phyloP scores from a whole-genome alignment of 1,284 basidiomycete species.

The Mycosarcoma mackinlayi region DNA sequence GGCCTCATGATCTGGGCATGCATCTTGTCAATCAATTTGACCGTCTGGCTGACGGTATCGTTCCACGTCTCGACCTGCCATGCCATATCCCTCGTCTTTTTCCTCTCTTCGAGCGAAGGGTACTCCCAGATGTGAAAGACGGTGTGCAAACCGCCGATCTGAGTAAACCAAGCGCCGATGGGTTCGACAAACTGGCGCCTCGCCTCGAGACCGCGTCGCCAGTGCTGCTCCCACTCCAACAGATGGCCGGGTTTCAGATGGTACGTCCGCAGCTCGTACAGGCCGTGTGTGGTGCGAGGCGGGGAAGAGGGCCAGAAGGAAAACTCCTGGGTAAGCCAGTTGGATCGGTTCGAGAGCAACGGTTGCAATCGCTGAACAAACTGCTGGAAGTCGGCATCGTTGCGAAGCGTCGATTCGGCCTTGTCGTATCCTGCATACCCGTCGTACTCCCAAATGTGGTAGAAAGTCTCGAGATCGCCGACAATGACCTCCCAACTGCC shows the following conservation, averaged over 20 bases:
- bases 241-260: constrained; percentile 63
- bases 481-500: constrained; percentile 65
- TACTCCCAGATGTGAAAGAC: constrained; percentile 67
- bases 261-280: constrained; percentile 65
- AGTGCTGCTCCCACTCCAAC: constrained; percentile 65
- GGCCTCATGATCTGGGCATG: constrained; percentile 66
- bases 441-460: constrained; percentile 66
- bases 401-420: constrained; percentile 29
- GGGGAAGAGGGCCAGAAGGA: constrained; percentile 62
- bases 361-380: constrained; percentile 35
- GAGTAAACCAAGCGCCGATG: constrained; percentile 65
- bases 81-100: constrained; percentile 61
- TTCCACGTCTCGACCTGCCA: constrained; percentile 68
- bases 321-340: constrained; percentile 66
- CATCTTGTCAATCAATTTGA: constrained; percentile 66
- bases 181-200: constrained; percentile 63
- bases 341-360: constrained; percentile 52
- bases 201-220: constrained; percentile 65
- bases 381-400: constrained; percentile 45
- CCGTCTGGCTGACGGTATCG: constrained; percentile 64
- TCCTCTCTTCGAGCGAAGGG: constrained; percentile 62
- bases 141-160: constrained; percentile 64
- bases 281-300: constrained; percentile 38
- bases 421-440: constrained; percentile 64
- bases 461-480: constrained; percentile 65